A percentile compares a stretch with the other conserved stretches of the same genome.
Conservation (phyloP, 2,329 filamentous ascomycete species). For the Chalaropsis thielavioides region DNA sequence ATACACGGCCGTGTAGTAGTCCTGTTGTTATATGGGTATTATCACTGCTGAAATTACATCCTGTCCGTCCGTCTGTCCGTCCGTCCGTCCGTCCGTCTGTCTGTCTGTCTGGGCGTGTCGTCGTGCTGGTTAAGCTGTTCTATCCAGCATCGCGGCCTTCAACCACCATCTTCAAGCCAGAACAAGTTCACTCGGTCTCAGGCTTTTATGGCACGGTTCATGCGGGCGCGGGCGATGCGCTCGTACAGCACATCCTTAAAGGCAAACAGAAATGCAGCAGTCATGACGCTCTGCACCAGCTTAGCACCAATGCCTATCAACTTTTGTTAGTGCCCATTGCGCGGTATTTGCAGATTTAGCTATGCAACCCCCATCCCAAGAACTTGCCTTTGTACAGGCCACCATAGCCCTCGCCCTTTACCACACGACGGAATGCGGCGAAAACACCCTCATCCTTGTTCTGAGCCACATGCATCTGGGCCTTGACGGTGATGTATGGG, state of each 20-base stretch:
- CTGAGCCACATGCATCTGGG: conserved; percentile 83
- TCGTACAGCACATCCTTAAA: conserved; percentile 97
- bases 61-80: not conserved
- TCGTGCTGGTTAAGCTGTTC: not conserved
- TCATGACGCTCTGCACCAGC: conserved; percentile 91
- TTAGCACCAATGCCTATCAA: conserved; percentile 76
- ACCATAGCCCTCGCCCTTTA: conserved; percentile 77
- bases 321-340: conserved; percentile 18
- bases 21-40: not conserved
- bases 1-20: not conserved
- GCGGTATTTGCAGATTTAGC: not conserved
- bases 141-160: not conserved
- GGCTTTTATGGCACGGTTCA: conserved; percentile 28
- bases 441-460: conserved; percentile 67
- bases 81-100: not conserved
- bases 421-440: conserved; percentile 60
- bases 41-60: not conserved
- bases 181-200: not conserved
- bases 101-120: too few species aligned
- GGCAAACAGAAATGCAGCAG: conserved; percentile 88
- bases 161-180: not conserved
- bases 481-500: conserved; percentile 98
- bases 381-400: conserved; percentile 79
- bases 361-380: not conserved
- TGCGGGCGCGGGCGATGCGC: conserved; percentile 54